These are phyloP conservation scores for Termitomyces sp. DNA, from an alignment of 768 basidiomycete genomes.

Conservation along the genomic window DNA sequence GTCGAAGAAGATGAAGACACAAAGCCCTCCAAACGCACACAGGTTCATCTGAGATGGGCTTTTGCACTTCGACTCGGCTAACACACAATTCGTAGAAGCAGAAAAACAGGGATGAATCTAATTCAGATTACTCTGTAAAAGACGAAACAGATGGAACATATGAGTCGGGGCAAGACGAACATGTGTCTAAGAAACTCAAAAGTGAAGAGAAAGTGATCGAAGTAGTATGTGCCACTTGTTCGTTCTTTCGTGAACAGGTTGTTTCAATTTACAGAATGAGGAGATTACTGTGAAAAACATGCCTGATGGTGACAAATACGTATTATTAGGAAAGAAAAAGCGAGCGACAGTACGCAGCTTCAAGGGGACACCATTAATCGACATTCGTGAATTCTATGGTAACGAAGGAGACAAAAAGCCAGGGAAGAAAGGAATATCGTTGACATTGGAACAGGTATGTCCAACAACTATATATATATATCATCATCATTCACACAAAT, in stretches of 20 bases:
- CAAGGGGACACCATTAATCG: slow-evolving; percentile 51
- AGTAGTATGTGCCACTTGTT: not conserved
- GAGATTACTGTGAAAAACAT: slow-evolving; percentile 22
- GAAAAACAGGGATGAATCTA: slow-evolving; percentile 10
- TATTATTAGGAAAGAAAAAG: slow-evolving; percentile 69
- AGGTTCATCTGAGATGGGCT: not conserved
- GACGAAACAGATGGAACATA: slow-evolving; percentile 11
- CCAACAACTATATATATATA: not conserved
- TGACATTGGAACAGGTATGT: slow-evolving; percentile 58
- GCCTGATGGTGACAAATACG: slow-evolving; percentile 43
- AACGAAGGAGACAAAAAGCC: slow-evolving; percentile 56
- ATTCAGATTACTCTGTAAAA: slow-evolving; percentile 11
- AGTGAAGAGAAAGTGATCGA: slow-evolving; percentile 4
- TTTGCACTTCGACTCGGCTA: not conserved
- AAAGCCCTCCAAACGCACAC: slow-evolving; percentile 2
- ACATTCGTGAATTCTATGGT: slow-evolving; percentile 72
- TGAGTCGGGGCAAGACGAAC: slow-evolving; percentile 3
- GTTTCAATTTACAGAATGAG: not conserved
- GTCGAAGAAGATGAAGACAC: slow-evolving; percentile 3
- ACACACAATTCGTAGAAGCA: not conserved
- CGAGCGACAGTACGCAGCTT: slow-evolving; percentile 49
- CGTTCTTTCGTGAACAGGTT: not conserved
- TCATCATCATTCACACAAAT: not conserved
- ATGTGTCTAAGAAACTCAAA: slow-evolving; percentile 31
- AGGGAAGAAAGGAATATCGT: slow-evolving; percentile 76